A percentile compares a stretch with the other conserved stretches of the same genome.
These are phyloP conservation scores for Ampelocalamus luodianensis DNA, from an alignment of 176 grass and related monocot genomes.

Conservation along the genomic window DNA sequence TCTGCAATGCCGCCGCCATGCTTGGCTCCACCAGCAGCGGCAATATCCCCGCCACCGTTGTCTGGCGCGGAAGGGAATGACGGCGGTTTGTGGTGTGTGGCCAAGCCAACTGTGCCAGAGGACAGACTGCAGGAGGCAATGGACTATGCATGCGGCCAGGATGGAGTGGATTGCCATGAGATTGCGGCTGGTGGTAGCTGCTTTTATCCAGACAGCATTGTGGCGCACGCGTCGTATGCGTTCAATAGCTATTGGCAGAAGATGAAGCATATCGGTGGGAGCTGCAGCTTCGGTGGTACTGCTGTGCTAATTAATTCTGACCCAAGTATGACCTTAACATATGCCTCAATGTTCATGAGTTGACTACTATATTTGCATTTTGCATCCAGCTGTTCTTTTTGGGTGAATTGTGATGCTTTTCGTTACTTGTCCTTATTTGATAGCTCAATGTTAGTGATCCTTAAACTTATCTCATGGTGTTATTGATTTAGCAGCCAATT, in stretches of 20 bases:
- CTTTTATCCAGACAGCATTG: conserved; percentile 45
- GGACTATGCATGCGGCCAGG: conserved; percentile 55
- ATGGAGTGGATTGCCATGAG: conserved; percentile 47
- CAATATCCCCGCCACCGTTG: conserved; percentile 30
- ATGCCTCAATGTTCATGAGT: background rate
- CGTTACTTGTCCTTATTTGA: background rate
- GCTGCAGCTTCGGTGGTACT: conserved; percentile 50
- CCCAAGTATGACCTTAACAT: conserved; percentile 40
- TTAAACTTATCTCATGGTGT: background rate
- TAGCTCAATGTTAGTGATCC: background rate
- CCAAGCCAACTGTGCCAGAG: conserved; percentile 48
- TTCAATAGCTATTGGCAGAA: conserved; percentile 64
- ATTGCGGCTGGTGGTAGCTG: conserved; percentile 45
- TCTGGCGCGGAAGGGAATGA: conserved; percentile 8
- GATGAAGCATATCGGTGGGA: conserved; percentile 44
- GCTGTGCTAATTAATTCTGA: conserved; percentile 53
- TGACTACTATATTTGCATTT: background rate
- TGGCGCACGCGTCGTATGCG: conserved; percentile 48
- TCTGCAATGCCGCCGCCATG: conserved; percentile 28
- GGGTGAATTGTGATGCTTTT: background rate
- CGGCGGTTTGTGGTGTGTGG: conserved; percentile 48
- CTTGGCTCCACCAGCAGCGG: background rate
- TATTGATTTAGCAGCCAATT: background rate
- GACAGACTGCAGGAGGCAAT: conserved; percentile 58
- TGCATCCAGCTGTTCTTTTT: background rate